Base-by-base conservation (phyloP, 257 asterid species). In the Fraxinus quadrangulata region DNA sequence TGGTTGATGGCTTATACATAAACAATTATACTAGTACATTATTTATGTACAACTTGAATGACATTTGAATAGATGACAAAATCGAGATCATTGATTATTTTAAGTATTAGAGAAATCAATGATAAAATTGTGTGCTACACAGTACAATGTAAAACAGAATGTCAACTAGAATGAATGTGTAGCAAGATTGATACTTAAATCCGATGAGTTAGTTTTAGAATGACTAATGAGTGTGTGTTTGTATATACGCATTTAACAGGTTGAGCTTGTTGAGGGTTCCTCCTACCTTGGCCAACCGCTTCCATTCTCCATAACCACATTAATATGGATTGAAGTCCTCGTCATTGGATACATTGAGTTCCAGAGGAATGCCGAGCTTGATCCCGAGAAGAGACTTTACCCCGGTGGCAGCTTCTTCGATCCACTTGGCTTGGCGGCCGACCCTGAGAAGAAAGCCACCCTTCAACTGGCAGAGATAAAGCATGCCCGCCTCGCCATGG, bases 401-500 rank as follows among this genome's bases (percentile, higher is more conserved):
- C 99, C 99, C 2, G 99, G 99, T 24, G 99, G 99, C 7, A 85
- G 86, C 0, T 96, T 49, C 89, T 95, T 96, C 63, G 98, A 96
- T 85, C 99, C 99, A 2, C 78, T 96, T 74, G 97, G 99, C 1
- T 76, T 96, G 72, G 99, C 99, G 0, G 86, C 98, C 5, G 99
- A 93, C 89, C 99, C 99, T 0, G 98, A 92, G 73, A 96, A 93
- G 89, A 96, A 89, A 84, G 96, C 80, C 19, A 63, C 31, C 1
- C 99, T 96, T 67, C 99, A 96, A 77, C 88, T 96, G 28, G 99
- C 99, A 0, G 99, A 96, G 87, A 93, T 96, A 88, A 96, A 96
- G 87, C 99, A 96, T 70, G 98, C 99, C 34, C 96, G 99, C 13
- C 97, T 96, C 0, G 99, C 99, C 33, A 96, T 96, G 99, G 97